Evolutionary conservation across 2,329 filamentous ascomycete genomes (phyloP).

Genomic region (Neurospora sp.): DNA sequence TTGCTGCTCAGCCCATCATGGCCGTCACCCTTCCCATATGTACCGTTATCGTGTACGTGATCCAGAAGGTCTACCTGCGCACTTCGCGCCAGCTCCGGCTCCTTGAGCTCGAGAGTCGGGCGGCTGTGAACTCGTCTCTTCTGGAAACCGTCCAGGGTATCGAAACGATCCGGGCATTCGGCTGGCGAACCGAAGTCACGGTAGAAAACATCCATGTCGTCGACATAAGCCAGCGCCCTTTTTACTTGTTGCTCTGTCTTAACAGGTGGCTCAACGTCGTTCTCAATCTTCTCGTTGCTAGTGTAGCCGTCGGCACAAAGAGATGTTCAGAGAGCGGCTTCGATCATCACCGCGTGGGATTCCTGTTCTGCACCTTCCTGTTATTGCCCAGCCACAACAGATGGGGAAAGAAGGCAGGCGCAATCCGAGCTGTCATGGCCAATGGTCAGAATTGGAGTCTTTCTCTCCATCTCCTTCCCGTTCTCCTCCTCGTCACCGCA

Average conservation of each 20-base stretch:
- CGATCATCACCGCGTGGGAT: no score
- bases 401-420: not conserved
- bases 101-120: conserved; percentile 43
- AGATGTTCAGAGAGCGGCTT: no score
- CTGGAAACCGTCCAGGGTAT: conserved; percentile 27
- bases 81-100: conserved; percentile 47
- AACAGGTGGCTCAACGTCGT: conserved; percentile 44
- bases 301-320: conserved; percentile 28
- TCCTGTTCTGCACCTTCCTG: not conserved
- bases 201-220: conserved; percentile 20
- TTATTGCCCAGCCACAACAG: not conserved
- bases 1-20: conserved; percentile 34
- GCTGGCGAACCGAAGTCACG: conserved; percentile 20
- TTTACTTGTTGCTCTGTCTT: conserved; percentile 38
- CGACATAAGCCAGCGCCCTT: conserved; percentile 37
- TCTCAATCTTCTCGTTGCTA: conserved; percentile 38
- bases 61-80: conserved; percentile 42
- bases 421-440: not conserved
- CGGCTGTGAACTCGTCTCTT: conserved; percentile 33
- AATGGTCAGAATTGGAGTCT: not conserved
- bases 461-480: not conserved
- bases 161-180: conserved; percentile 21
- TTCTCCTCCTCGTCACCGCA: not conserved
- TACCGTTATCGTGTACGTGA: conserved; percentile 29
- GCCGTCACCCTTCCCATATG: conserved; percentile 36